Percentiles rank a stretch among this genome's conserved stretches.
phyloP scores from a whole-genome alignment of 257 asterid species.

The Schizonepeta tenuifolia region DNA sequence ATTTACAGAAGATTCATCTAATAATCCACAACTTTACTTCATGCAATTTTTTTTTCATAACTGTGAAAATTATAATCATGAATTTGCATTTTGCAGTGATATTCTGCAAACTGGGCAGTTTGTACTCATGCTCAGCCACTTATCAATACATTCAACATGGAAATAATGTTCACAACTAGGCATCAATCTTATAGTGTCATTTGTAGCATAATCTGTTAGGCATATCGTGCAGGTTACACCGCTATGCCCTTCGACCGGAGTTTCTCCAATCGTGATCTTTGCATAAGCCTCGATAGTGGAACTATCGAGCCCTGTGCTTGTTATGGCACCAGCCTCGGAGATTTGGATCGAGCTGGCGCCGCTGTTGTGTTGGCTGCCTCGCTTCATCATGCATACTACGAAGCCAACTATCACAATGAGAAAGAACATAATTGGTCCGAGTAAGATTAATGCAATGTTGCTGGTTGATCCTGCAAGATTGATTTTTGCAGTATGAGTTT shows the following conservation, averaged over 20 bases:
- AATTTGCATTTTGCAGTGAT: slow-evolving; percentile 5
- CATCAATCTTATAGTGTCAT: slow-evolving; percentile 43
- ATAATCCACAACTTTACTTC: too few relatives aligned
- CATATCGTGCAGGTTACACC: too few relatives aligned
- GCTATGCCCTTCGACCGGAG: too few relatives aligned
- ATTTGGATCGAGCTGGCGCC: slow-evolving; percentile 29
- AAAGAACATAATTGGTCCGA: slow-evolving; percentile 37
- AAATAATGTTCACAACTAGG: slow-evolving; percentile 49
- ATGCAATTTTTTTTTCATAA: too few relatives aligned
- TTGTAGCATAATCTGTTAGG: too few relatives aligned
- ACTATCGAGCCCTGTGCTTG: slow-evolving; percentile 9
- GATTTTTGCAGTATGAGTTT: too few relatives aligned
- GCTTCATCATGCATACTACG: slow-evolving; percentile 18
- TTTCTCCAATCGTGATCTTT: neutral
- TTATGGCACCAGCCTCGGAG: slow-evolving; percentile 26
- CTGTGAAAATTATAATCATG: neutral
- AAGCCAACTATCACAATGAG: slow-evolving; percentile 26
- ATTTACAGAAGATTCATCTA: too few relatives aligned
- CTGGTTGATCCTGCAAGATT: slow-evolving; percentile 28
- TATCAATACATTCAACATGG: slow-evolving; percentile 43
- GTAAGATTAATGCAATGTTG: slow-evolving; percentile 38
- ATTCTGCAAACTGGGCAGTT: slow-evolving; percentile 49
- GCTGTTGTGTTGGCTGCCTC: neutral
- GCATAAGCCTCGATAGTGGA: neutral
- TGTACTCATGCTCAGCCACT: slow-evolving; percentile 43